Evolutionary conservation across 1,284 basidiomycete species (phyloP).

Genomic region (Malassezia yamatoensis): DNA sequence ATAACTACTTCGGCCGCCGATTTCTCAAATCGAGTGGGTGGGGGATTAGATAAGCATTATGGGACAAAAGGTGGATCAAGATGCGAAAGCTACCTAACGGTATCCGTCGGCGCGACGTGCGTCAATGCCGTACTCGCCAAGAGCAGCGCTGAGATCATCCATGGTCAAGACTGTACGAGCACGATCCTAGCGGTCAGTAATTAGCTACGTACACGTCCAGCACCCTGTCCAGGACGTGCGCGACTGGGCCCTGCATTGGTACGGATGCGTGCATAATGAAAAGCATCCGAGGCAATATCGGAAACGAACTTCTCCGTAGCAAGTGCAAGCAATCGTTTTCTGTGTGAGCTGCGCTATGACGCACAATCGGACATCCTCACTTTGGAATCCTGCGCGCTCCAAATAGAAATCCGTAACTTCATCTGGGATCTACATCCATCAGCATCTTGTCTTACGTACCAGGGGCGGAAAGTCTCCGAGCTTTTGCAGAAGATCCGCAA

Average conservation of each 20-base stretch:
- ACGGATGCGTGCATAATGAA: slow-evolving; percentile 90
- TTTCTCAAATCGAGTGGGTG: neutral
- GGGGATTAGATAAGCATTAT: slow-evolving; percentile 1
- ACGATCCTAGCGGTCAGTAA: slow-evolving; percentile 55
- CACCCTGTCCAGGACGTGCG: slow-evolving; percentile 14
- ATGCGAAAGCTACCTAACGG: slow-evolving; percentile 22
- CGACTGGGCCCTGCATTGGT: slow-evolving; percentile 53
- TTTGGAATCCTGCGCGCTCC: slow-evolving; percentile 90
- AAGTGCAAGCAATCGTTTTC: slow-evolving; percentile 78
- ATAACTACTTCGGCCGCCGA: neutral
- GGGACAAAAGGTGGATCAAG: neutral
- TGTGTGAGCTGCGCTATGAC: slow-evolving; percentile 3
- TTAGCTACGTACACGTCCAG: neutral
- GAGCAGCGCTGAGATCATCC: slow-evolving; percentile 86
- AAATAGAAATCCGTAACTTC: slow-evolving; percentile 97
- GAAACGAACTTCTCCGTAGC: slow-evolving; percentile 97
- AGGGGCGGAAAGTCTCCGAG: slow-evolving; percentile 93
- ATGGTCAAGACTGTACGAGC: slow-evolving; percentile 92
- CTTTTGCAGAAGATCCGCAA: slow-evolving; percentile 90
- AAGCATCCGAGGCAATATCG: slow-evolving; percentile 92
- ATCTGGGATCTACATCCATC: slow-evolving; percentile 68
- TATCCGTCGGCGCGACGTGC: slow-evolving; percentile 42
- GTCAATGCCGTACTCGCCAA: slow-evolving; percentile 72
- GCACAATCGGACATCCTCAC: slow-evolving; percentile 58
- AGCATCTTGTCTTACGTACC: slow-evolving; percentile 43